Evolutionary conservation across 306 rosid genomes (phyloP).

Genomic region (Castanea mollissima): DNA sequence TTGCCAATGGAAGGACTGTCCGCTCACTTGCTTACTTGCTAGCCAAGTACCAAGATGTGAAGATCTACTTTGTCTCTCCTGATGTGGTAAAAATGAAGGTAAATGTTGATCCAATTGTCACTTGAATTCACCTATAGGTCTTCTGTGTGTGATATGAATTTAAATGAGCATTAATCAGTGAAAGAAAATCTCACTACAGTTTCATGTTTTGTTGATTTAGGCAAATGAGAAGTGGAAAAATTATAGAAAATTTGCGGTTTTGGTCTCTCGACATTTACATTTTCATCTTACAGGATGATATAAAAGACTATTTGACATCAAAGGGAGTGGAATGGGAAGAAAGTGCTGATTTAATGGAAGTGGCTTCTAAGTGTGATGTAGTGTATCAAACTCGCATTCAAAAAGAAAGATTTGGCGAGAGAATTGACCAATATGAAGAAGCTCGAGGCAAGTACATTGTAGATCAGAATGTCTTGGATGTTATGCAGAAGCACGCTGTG

Average conservation of each 20-base stretch:
- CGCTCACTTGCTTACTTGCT: slow-evolving; percentile 91
- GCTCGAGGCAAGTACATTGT: slow-evolving; percentile 93
- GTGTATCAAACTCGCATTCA: slow-evolving; percentile 95
- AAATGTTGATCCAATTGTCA: not conserved
- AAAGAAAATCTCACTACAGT: not conserved
- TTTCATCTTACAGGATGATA: slow-evolving; percentile 63
- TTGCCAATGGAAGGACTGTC: slow-evolving; percentile 88
- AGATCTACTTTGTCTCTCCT: slow-evolving; percentile 76
- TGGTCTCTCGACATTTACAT: not conserved
- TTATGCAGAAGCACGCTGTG: slow-evolving; percentile 75
- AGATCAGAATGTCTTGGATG: slow-evolving; percentile 53
- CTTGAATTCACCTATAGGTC: not conserved
- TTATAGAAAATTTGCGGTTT: not conserved
- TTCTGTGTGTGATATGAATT: not conserved
- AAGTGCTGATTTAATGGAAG: slow-evolving; percentile 75
- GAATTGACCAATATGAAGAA: slow-evolving; percentile 72
- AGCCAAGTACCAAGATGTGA: slow-evolving; percentile 70
- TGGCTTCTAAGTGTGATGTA: slow-evolving; percentile 79
- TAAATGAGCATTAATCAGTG: not conserved
- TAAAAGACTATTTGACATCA: slow-evolving; percentile 72
- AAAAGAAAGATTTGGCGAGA: slow-evolving; percentile 77
- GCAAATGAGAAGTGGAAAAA: not conserved
- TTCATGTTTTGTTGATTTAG: not conserved
- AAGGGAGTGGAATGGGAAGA: slow-evolving; percentile 81
- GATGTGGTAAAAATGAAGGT: slow-evolving; percentile 93